Evolutionary conservation across 305 asterid species (phyloP).

Genomic region (Fraxinus xanthoxyloides): DNA sequence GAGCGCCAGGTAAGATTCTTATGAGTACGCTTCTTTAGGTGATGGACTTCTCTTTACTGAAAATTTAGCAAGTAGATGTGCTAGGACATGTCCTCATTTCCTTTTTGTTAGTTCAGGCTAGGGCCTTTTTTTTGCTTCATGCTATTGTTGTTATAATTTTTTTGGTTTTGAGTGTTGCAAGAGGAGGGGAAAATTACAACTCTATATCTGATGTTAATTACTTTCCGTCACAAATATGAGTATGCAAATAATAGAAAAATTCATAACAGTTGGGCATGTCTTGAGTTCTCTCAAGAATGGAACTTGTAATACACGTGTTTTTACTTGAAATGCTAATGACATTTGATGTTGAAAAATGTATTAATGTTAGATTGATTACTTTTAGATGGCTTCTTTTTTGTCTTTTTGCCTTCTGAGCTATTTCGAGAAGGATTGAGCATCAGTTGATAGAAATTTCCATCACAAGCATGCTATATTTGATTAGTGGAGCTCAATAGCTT

Average conservation of each 20-base stretch:
- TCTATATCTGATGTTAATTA: not conserved
- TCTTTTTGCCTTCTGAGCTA: not conserved
- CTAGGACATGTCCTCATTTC: not conserved
- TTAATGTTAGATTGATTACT: not conserved
- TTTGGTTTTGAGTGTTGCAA: not conserved
- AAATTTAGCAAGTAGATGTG: not conserved
- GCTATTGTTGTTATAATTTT: not conserved
- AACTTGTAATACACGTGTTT: not conserved
- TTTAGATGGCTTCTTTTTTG: not conserved
- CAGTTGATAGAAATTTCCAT: not conserved
- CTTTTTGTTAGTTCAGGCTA: not conserved
- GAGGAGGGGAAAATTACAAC: not conserved
- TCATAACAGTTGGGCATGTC: not conserved
- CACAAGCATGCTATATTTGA: not conserved
- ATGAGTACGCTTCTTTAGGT: not conserved
- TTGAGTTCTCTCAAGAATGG: not conserved
- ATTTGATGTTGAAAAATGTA: not conserved
- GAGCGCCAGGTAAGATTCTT: slow-evolving; percentile 84
- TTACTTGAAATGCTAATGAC: not conserved
- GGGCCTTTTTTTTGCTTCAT: not conserved
- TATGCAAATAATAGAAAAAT: not conserved
- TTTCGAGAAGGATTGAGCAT: not conserved
- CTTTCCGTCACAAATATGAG: not conserved
- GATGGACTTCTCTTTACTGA: not conserved
- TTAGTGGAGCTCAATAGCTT: not conserved